These are phyloP conservation scores for Coemansia javaensis DNA, from an alignment of 192 early-diverging fungal species.

Conservation along the genomic window DNA sequence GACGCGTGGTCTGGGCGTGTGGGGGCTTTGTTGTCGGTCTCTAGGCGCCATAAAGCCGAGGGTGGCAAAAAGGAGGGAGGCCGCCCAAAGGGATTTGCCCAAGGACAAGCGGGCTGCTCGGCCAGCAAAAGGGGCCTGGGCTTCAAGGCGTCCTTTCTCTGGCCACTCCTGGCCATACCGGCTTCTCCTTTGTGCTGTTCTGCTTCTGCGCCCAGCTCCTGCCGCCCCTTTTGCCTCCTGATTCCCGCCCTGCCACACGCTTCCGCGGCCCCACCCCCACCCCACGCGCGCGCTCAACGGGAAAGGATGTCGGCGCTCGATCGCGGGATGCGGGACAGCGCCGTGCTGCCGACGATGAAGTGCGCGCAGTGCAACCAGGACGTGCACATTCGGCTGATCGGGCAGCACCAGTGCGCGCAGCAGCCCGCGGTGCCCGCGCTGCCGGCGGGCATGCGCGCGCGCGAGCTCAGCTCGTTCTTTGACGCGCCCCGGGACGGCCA, in stretches of 20 bases:
- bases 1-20: too few species aligned
- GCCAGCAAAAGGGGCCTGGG: too few species aligned
- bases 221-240: too few species aligned
- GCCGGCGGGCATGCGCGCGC: constrained; percentile 8
- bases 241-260: too few species aligned
- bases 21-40: too few species aligned
- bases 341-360: constrained; percentile 46
- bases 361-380: constrained; percentile 49
- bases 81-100: constrained; percentile 1
- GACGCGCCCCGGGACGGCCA: constrained; percentile 7
- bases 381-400: constrained; percentile 46
- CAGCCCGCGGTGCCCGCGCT: constrained; percentile 30
- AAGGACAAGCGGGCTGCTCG: too few species aligned
- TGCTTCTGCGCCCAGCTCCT: not conserved
- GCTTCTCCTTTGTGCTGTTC: not conserved
- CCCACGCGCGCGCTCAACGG: too few species aligned
- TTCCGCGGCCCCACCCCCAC: too few species aligned
- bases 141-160: not conserved
- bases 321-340: constrained; percentile 42
- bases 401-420: constrained; percentile 33
- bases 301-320: constrained; percentile 24
- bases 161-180: not conserved
- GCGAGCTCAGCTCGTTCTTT: constrained; percentile 40
- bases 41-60: not conserved
- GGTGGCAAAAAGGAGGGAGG: too few species aligned